phyloP scores from a whole-genome alignment of 1,284 basidiomycete genomes.

The Lentinus polychrous region DNA sequence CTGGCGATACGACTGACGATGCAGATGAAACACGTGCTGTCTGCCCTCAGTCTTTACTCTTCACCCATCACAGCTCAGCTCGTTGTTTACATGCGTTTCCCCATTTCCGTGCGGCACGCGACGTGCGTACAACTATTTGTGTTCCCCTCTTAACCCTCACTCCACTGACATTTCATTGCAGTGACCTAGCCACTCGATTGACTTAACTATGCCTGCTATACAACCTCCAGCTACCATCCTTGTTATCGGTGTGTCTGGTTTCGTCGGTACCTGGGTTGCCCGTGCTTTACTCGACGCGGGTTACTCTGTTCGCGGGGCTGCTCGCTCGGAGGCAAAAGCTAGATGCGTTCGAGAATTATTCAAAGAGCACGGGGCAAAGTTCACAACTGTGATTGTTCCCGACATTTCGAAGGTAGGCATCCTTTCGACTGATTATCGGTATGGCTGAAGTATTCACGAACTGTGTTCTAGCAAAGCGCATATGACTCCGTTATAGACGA shows the following conservation, averaged over 20 bases:
- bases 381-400: constrained; percentile 38
- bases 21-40: too few species aligned
- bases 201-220: constrained; percentile 8
- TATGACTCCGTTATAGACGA: background rate
- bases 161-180: too few species aligned
- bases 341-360: constrained; percentile 34
- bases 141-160: too few species aligned
- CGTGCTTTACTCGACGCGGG: constrained; percentile 32
- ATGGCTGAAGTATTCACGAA: background rate
- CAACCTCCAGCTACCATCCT: constrained; percentile 16
- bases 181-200: background rate
- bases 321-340: constrained; percentile 33
- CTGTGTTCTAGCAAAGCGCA: background rate
- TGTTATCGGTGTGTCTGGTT: constrained; percentile 23
- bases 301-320: constrained; percentile 32
- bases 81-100: too few species aligned
- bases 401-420: constrained; percentile 32
- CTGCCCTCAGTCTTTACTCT: too few species aligned
- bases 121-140: too few species aligned
- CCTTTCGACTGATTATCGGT: background rate
- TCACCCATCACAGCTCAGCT: too few species aligned
- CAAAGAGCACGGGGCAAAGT: constrained; percentile 30
- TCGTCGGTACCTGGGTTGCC: constrained; percentile 17
- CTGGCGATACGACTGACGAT: too few species aligned
- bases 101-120: too few species aligned